Base-by-base conservation (phyloP, 331 rosid genomes). In the Phaseolus coccineus region DNA sequence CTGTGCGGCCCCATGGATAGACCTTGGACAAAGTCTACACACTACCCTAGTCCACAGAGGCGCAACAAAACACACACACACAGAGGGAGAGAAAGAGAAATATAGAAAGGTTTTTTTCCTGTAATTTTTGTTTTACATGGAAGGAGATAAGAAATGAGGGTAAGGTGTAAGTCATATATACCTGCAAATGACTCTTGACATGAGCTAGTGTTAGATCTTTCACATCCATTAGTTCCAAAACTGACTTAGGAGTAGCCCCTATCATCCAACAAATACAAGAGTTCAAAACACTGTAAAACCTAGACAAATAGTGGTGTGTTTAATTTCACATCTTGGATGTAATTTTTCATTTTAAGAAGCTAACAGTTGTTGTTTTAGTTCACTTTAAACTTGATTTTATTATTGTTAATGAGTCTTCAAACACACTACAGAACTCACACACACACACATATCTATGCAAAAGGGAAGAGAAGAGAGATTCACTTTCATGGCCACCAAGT, bases 181-280 rank as follows among this genome's bases (percentile, higher is more conserved):
- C 98, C 98, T 94, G 98, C 70, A 94, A 91, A 87, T 94, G 98
- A 77, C 98, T 94, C 89, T 94, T 94, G 5, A 94, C 98, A 89
- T 94, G 98, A 84, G 98, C 97, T 8, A 94, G 91, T 48, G 97
- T 94, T 61, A 94, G 95, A 87, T 94, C 98, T 85, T 94, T 94
- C 71, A 88, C 98, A 88, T 91, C 98, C 98, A 94, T 94, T 33
- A 94, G 93, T 85, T 91, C 97, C 82, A 94, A 68, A 68, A 94
- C 95, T 16, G 98, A 94, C 68, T 94, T 92, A 3, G 98, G 98
- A 44, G 98, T 94, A 1, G 98, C 98, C 81, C 98, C 98, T 94
- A 75, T 31, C 46, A 87, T 57, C 58, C 75, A 75, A 27, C 58
- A 50, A 50, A 30, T 2, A 13, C 30, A 56, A 56, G 25, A 24